phyloP scores from a whole-genome alignment of 192 early-diverging fungal genomes.

The Borealophlyctis nickersoniae region DNA sequence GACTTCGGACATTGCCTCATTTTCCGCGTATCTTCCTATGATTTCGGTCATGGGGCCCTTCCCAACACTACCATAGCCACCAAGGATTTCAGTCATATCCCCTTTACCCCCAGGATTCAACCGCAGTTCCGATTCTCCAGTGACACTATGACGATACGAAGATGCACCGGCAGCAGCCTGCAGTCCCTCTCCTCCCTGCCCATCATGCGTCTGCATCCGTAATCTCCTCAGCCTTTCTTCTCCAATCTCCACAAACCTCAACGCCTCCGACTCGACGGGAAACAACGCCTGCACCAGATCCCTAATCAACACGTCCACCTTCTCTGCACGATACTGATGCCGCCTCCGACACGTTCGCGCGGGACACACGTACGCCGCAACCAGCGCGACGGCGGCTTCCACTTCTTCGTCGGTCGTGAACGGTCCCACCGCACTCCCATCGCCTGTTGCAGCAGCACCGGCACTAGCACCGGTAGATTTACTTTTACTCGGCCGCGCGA shows the following conservation, averaged over 20 bases:
- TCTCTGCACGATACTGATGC: constrained; percentile 24
- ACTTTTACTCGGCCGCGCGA: neutral
- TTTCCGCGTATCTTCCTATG: too few species aligned
- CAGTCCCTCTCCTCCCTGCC: too few species aligned
- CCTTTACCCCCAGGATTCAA: too few species aligned
- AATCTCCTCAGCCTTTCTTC: neutral
- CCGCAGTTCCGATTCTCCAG: too few species aligned
- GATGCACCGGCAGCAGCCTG: too few species aligned
- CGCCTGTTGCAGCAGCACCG: neutral
- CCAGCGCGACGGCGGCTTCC: neutral
- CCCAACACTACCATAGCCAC: too few species aligned
- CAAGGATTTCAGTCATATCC: too few species aligned
- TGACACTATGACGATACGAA: too few species aligned
- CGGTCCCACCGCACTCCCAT: neutral
- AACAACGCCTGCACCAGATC: constrained; percentile 5
- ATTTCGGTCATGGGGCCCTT: too few species aligned
- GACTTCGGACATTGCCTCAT: too few species aligned
- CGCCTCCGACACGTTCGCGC: constrained; percentile 3
- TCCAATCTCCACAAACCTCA: constrained; percentile 10
- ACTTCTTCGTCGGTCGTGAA: neutral
- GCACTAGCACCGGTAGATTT: neutral
- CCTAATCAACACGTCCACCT: constrained; percentile 9
- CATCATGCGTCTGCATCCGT: too few species aligned
- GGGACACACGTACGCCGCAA: neutral
- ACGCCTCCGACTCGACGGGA: constrained; percentile 5